Conservation (phyloP, 495 filamentous ascomycete genomes). For the Filosporella fistucella region DNA sequence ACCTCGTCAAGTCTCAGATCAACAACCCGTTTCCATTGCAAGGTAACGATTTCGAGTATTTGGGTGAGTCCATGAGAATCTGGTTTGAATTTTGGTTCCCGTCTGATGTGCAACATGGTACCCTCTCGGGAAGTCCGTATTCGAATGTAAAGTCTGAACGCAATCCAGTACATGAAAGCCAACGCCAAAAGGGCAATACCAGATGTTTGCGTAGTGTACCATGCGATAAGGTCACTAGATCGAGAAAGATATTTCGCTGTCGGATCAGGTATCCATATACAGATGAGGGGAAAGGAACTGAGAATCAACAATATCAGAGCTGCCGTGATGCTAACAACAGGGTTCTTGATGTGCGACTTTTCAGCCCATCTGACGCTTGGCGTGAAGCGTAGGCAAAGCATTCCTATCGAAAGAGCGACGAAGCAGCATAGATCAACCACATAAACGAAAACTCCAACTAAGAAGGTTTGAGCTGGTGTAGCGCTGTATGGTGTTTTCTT, state of each 20-base stretch:
- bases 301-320: conserved; percentile 1
- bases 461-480: conserved; percentile 20
- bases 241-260: not conserved
- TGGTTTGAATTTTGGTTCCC: conserved; percentile 10
- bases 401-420: conserved; percentile 3
- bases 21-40: conserved; percentile 9
- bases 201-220: not conserved
- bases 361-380: conserved; percentile 4
- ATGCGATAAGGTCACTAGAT: not conserved
- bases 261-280: conserved; percentile 9
- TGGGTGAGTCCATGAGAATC: conserved; percentile 7
- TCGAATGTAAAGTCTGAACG: conserved; percentile 1
- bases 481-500: conserved; percentile 8
- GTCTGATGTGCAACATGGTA: conserved; percentile 1
- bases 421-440: conserved; percentile 12
- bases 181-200: conserved; percentile 1
- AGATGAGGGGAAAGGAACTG: conserved; percentile 9
- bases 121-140: not conserved
- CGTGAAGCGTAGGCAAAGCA: conserved; percentile 11
- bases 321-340: conserved; percentile 1
- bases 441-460: conserved; percentile 27
- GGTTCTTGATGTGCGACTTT: conserved; percentile 6
- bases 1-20: conserved; percentile 6
- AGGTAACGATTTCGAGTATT: conserved; percentile 8
- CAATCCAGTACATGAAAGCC: conserved; percentile 8